Percentiles rank a stretch among this genome's conserved stretches.
Evolutionary conservation across 495 filamentous ascomycete genomes (phyloP).

Genomic region (Cladorrhinum samala): DNA sequence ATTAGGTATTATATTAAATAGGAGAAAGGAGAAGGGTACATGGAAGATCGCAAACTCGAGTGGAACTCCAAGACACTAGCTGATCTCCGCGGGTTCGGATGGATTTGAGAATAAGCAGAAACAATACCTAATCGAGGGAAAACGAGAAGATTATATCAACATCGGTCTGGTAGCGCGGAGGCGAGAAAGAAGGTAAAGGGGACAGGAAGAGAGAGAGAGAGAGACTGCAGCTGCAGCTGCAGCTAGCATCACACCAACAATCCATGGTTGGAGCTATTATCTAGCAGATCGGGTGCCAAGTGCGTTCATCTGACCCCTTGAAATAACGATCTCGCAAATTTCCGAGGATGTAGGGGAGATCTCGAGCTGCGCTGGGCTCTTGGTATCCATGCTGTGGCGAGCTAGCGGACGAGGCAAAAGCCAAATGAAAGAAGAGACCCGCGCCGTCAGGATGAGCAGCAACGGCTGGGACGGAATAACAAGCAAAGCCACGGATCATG

Average conservation of each 20-base stretch:
- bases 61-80: neutral
- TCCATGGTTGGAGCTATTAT: slow-evolving; percentile 4
- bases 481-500: neutral
- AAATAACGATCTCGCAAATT: too few relatives aligned
- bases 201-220: neutral
- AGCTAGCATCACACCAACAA: neutral
- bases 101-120: neutral
- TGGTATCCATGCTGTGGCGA: slow-evolving; percentile 3
- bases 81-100: neutral
- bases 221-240: slow-evolving; percentile 11
- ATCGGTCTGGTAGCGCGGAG: neutral
- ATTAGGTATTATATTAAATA: slow-evolving; percentile 1
- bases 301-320: neutral
- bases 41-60: neutral
- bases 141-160: slow-evolving; percentile 1
- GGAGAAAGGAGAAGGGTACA: neutral
- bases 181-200: neutral
- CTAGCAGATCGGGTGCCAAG: slow-evolving; percentile 13
- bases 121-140: neutral
- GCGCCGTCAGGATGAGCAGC: neutral
- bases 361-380: neutral
- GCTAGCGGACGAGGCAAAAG: neutral
- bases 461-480: neutral
- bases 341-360: neutral
- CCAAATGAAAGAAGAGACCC: neutral